A percentile compares a stretch with the other conserved stretches of the same genome.
phyloP scores from a whole-genome alignment of 148 eudicot genomes.

The Rhododendron molle region DNA sequence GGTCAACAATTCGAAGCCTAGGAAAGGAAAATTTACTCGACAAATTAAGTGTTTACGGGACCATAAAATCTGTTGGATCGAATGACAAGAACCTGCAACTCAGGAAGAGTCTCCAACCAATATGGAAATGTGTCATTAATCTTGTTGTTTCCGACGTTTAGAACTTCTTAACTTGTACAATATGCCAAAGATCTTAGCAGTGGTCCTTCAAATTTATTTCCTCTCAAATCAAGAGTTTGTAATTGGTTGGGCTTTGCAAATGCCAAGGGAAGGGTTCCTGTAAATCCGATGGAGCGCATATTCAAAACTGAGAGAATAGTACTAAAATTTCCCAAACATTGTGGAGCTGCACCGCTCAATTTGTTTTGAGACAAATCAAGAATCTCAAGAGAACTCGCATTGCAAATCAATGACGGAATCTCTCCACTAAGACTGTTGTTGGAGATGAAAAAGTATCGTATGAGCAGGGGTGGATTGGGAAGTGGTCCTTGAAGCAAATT shows the following conservation, averaged over 20 bases:
- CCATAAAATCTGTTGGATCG: slow-evolving; percentile 30
- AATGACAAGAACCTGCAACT: slow-evolving; percentile 30
- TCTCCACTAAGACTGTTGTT: slow-evolving; percentile 18
- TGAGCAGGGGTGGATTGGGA: background rate
- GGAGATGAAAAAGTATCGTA: background rate
- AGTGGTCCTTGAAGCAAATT: slow-evolving; percentile 1
- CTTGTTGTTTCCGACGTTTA: slow-evolving; percentile 41
- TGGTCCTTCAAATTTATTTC: slow-evolving; percentile 24
- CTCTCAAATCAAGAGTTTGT: background rate
- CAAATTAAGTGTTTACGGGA: slow-evolving; percentile 7
- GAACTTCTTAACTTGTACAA: slow-evolving; percentile 22
- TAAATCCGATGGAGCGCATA: slow-evolving; percentile 4
- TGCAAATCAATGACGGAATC: slow-evolving; percentile 20
- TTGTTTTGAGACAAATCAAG: slow-evolving; percentile 25
- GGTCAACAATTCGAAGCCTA: slow-evolving; percentile 39
- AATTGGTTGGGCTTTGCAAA: background rate
- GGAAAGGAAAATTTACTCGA: slow-evolving; percentile 1
- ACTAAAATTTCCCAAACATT: slow-evolving; percentile 5
- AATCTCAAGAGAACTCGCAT: slow-evolving; percentile 10
- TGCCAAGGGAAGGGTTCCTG: slow-evolving; percentile 6
- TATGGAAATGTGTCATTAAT: slow-evolving; percentile 32
- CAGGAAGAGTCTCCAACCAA: slow-evolving; percentile 14
- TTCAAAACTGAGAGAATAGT: slow-evolving; percentile 11
- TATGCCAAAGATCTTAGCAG: slow-evolving; percentile 15
- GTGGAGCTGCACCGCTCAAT: slow-evolving; percentile 20